Conservation (phyloP, 768 basidiomycete species). For the Coprinopsis sp. region DNA sequence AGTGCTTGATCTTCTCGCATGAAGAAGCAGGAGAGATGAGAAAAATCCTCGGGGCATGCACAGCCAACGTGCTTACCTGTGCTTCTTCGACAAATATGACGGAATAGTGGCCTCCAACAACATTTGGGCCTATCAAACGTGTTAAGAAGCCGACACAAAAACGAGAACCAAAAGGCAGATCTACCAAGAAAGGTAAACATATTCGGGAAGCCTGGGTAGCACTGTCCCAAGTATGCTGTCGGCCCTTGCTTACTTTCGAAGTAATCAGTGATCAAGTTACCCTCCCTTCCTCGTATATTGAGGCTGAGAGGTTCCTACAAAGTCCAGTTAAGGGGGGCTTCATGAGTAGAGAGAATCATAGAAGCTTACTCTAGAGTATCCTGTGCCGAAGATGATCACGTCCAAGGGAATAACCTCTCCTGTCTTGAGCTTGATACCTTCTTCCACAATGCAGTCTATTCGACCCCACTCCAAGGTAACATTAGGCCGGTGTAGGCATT, state of each 20-base stretch:
- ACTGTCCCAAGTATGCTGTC: constrained; percentile 49
- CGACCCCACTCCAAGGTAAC: constrained; percentile 45
- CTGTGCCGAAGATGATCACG: constrained; percentile 55
- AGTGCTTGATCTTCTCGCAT: constrained; percentile 40
- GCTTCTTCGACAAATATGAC: constrained; percentile 52
- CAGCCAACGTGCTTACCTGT: constrained; percentile 34
- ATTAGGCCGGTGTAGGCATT: constrained; percentile 48
- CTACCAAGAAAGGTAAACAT: constrained; percentile 44
- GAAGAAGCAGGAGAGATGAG: constrained; percentile 10
- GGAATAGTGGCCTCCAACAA: constrained; percentile 53
- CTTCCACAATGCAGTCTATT: constrained; percentile 44
- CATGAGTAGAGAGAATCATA: constrained; percentile 4
- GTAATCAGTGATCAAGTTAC: constrained; percentile 39
- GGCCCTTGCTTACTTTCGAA: constrained; percentile 44
- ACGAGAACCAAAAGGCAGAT: constrained; percentile 9
- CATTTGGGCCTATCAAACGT: constrained; percentile 45
- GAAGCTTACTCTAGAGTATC: constrained; percentile 42
- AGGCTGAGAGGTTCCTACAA: constrained; percentile 33
- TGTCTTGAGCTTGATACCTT: constrained; percentile 45
- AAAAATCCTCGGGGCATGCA: constrained; percentile 2
- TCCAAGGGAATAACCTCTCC: constrained; percentile 49
- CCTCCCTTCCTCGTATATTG: constrained; percentile 38
- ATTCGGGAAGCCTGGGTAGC: constrained; percentile 55
- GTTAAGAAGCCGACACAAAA: not conserved
- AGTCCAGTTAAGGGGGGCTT: too few relatives aligned